Conservation (phyloP, 345 rosid genomes). For the Citrus maxima region DNA sequence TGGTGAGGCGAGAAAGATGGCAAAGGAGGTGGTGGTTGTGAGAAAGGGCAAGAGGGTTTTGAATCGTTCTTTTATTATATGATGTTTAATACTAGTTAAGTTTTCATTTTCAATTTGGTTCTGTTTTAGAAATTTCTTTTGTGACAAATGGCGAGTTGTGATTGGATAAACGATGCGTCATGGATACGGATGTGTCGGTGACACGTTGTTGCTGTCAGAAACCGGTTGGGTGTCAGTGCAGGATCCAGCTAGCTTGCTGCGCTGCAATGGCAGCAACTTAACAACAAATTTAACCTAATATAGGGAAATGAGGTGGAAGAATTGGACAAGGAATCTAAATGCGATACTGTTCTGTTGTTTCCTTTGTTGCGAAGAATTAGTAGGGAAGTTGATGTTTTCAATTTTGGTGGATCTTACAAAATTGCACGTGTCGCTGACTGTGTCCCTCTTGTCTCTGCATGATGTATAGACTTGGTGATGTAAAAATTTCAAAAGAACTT, state of each 20-base stretch:
- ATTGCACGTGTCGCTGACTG: neutral
- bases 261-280: neutral
- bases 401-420: neutral
- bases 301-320: neutral
- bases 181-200: constrained; percentile 34
- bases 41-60: neutral
- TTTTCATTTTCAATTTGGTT: neutral
- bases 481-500: no score
- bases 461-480: no score
- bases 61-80: neutral
- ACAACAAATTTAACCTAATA: neutral
- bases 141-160: neutral
- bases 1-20: constrained; percentile 54
- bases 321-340: constrained; percentile 5
- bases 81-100: no score
- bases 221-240: constrained; percentile 24
- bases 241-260: neutral
- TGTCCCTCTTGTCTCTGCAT: neutral
- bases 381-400: no score
- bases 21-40: constrained; percentile 12
- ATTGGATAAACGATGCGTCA: constrained; percentile 13
- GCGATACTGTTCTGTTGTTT: no score
- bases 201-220: constrained; percentile 22
- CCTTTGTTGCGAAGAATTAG: no score
- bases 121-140: neutral